These are phyloP conservation scores for Rhododendron henanense DNA, from an alignment of 148 eudicot species.

Conservation along the genomic window DNA sequence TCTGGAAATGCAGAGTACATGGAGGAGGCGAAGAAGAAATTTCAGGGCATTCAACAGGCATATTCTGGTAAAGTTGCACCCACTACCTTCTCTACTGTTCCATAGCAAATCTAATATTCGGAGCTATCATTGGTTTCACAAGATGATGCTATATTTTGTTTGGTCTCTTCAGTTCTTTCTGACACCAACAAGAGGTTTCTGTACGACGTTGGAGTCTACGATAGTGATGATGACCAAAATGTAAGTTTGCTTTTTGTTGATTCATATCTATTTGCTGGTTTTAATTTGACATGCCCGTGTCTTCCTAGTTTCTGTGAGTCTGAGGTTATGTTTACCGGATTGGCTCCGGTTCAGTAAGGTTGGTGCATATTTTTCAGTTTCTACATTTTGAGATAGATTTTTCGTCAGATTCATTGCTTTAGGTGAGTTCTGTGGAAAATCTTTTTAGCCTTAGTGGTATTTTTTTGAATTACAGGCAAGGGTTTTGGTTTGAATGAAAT, in stretches of 20 bases:
- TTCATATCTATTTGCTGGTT: background rate
- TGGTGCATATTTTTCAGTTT: background rate
- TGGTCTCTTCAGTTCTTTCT: constrained; percentile 53
- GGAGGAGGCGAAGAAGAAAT: constrained; percentile 71
- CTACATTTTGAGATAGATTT: background rate
- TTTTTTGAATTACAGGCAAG: background rate
- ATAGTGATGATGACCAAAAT: constrained; percentile 62
- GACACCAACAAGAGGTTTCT: constrained; percentile 73
- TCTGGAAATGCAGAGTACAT: constrained; percentile 44
- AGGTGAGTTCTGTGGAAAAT: background rate
- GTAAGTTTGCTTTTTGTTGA: constrained; percentile 30
- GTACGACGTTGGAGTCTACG: constrained; percentile 77
- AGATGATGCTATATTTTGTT: background rate
- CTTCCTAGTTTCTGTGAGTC: background rate
- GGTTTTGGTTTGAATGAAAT: background rate
- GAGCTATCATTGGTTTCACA: constrained; percentile 11
- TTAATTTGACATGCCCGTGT: background rate
- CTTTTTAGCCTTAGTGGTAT: background rate
- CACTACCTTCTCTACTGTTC: background rate
- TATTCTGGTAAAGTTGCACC: constrained; percentile 54
- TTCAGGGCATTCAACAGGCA: constrained; percentile 74
- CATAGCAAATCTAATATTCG: background rate
- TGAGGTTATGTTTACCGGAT: background rate
- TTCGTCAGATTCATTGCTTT: background rate
- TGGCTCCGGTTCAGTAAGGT: background rate